Base-by-base conservation (phyloP, 768 basidiomycete species). In the Boletus subparvulus region DNA sequence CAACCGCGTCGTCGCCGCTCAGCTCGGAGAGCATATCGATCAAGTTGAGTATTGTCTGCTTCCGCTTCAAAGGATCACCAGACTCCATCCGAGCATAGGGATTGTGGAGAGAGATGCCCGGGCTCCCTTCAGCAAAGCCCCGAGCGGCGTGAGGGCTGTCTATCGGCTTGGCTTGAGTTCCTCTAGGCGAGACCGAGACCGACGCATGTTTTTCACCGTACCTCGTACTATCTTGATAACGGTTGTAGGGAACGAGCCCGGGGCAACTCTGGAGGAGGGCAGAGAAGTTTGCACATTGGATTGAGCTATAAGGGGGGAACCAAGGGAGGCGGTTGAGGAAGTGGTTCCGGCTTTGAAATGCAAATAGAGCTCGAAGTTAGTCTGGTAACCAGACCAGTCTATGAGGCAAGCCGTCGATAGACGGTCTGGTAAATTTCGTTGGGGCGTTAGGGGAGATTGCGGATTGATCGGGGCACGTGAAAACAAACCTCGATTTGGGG, bases 21-120 rank as follows among this genome's bases (percentile, higher is more conserved):
- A 82, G 43, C 55, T 82, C 80, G 12, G 72, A 70, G 47, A 82
- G 65, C 49, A 77, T 75, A 60, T 82, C 80, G 50, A 82, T 68
- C 50, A 82, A 63, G 41, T 73, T 80, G 39, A 78, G 68, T 45
- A 82, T 64, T 7, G 80, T 79, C 60, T 80, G 77, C 62, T 74
- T 80, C 54, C 80, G 74, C 56, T 40, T 73, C 50, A 68, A 54
- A 44, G 73, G 68, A 54, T 68, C 72, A 26, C 39, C 7, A 24
- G 60, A 53, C 48, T 73, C 71, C 56, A 62, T 60, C 28, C 71
- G 69, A 50, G 69, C 59, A 46, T 65, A 73, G 17, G 69, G 62
- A 56, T 65, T 66, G 16, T 61, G 65, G 46, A 70, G 17, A 32
- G 69, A 54, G 35, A 66, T 53, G 50, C 54, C 68, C 37, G 72